Evolutionary conservation across 257 asterid species (phyloP).

Genomic region (Fraxinus excelsior): DNA sequence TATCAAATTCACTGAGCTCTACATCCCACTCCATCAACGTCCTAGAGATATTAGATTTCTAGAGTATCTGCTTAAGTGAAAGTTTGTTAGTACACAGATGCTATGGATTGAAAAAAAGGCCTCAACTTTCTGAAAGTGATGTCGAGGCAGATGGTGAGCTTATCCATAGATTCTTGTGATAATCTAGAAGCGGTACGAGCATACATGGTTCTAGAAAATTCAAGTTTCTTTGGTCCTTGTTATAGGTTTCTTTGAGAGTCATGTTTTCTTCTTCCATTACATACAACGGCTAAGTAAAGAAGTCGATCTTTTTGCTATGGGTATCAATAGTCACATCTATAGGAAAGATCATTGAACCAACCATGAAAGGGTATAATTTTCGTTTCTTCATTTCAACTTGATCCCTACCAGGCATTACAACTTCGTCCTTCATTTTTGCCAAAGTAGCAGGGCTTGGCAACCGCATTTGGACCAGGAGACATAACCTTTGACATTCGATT

Average conservation of each 20-base stretch:
- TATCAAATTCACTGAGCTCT: too few species aligned
- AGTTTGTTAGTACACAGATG: too few species aligned
- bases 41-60: too few species aligned
- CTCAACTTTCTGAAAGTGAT: too few species aligned
- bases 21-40: too few species aligned
- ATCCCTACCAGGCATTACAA: conserved; percentile 51
- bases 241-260: conserved; percentile 42
- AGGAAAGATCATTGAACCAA: conserved; percentile 37
- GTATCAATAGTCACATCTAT: conserved; percentile 36
- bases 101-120: too few species aligned
- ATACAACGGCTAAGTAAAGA: conserved; percentile 51
- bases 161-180: too few species aligned
- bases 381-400: conserved; percentile 44
- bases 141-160: too few species aligned
- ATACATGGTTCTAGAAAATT: too few species aligned
- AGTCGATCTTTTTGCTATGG: conserved; percentile 36
- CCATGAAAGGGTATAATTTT: conserved; percentile 38
- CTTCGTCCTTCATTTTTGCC: conserved; percentile 72
- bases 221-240: too few species aligned
- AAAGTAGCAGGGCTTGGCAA: conserved; percentile 68
- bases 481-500: conserved; percentile 68
- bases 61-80: too few species aligned
- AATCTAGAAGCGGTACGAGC: too few species aligned
- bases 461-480: conserved; percentile 65
- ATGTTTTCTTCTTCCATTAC: conserved; percentile 61